phyloP scores from a whole-genome alignment of 2,329 filamentous ascomycete genomes.

The Juglanconis juglandina region DNA sequence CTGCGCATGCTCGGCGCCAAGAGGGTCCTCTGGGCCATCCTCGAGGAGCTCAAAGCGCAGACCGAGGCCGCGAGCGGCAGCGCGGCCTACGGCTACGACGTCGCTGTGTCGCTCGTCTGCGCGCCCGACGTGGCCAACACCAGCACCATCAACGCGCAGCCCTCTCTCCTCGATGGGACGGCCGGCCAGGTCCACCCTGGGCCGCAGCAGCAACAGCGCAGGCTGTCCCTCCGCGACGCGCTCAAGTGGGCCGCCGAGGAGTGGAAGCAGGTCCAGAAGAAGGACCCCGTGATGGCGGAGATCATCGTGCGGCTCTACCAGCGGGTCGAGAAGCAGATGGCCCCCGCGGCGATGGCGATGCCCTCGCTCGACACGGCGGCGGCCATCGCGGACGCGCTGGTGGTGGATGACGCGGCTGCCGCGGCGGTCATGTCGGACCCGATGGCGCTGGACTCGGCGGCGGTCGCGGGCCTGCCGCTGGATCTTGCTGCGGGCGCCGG shows the following conservation, averaged over 20 bases:
- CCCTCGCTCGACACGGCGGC: conserved; percentile 26
- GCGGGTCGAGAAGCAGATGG: conserved; percentile 64
- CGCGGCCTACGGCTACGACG: conserved; percentile 56
- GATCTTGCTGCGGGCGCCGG: conserved; percentile 36
- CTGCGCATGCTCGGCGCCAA: conserved; percentile 60
- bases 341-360: conserved; percentile 19
- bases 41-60: conserved; percentile 65
- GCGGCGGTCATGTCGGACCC: conserved; percentile 22
- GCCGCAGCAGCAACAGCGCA: conserved; percentile 38
- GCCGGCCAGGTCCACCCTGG: conserved; percentile 26
- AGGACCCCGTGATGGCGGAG: conserved; percentile 57
- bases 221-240: conserved; percentile 57
- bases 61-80: conserved; percentile 57
- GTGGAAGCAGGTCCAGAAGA: conserved; percentile 53
- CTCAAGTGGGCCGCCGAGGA: conserved; percentile 57
- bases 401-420: conserved; percentile 36
- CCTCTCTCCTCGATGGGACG: conserved; percentile 32
- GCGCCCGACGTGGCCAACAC: conserved; percentile 57
- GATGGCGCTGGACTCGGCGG: conserved; percentile 33
- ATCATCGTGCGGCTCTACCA: conserved; percentile 60
- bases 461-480: conserved; percentile 44
- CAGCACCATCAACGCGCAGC: conserved; percentile 38
- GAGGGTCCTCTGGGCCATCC: conserved; percentile 56
- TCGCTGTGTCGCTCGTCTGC: conserved; percentile 67
- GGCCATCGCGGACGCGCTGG: conserved; percentile 32